A percentile compares a stretch with the other conserved stretches of the same genome.
These are phyloP conservation scores for Pneumocystis sp. DNA, from an alignment of 1,139 yeast species.

Conservation along the genomic window DNA sequence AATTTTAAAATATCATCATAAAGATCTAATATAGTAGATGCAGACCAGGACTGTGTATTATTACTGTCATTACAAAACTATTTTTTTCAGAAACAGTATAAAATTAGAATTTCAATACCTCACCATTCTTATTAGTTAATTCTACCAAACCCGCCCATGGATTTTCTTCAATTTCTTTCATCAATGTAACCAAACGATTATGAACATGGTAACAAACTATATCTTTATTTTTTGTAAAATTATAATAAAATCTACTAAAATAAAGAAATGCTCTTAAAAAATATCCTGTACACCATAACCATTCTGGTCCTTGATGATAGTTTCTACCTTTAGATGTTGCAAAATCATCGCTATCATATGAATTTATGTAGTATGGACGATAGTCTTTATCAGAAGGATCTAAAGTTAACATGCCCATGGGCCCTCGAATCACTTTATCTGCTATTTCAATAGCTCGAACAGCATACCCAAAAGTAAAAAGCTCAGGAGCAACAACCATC, in stretches of 20 bases:
- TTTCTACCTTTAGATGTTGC: constrained; percentile 91
- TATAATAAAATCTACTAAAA: constrained; percentile 28
- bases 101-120: neutral
- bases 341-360: constrained; percentile 70
- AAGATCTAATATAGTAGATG: constrained; percentile 69
- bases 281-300: constrained; percentile 89
- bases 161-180: constrained; percentile 52
- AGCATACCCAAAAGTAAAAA: constrained; percentile 52
- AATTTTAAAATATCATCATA: constrained; percentile 37
- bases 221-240: constrained; percentile 22
- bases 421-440: constrained; percentile 64
- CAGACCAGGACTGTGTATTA: constrained; percentile 95
- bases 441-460: constrained; percentile 51
- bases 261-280: constrained; percentile 58
- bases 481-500: constrained; percentile 83
- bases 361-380: constrained; percentile 71
- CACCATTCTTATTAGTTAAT: constrained; percentile 78
- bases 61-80: constrained; percentile 59
- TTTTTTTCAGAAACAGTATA: neutral
- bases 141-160: constrained; percentile 93
- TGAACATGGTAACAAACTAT: constrained; percentile 32
- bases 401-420: constrained; percentile 78
- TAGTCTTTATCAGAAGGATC: constrained; percentile 89
- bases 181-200: constrained; percentile 47
- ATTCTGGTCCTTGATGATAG: constrained; percentile 97